Base-by-base conservation (phyloP, 495 filamentous ascomycete genomes). In the Terfezia claveryi region DNA sequence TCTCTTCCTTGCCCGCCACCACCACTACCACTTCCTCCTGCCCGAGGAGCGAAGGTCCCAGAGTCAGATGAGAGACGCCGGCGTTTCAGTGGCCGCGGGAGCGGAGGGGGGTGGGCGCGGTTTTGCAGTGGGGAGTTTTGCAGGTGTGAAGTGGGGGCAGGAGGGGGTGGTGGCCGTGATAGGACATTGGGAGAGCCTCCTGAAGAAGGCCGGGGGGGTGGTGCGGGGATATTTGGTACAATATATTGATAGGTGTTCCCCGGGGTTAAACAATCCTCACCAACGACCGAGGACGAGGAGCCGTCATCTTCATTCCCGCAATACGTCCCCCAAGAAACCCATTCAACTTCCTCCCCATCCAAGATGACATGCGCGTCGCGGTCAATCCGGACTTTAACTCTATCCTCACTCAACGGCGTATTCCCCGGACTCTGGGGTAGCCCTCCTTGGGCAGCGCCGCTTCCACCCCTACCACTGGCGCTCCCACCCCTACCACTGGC, bases 391-490 rank as follows among this genome's bases (percentile, higher is more conserved):
- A 91, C 73, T 59, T 80, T 79, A 11, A 92, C 78, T 7, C 74
- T 68, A 52, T 85, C 80, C 59, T 85, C 81, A 57, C 77, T 80
- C 9, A 86, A 66, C 0, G 81, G 76, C 0, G 80, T 82, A 57
- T 81, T 82, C 0, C 80, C 80, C 0, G 82, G 82, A 23, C 41
- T 46, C 8, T 1, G 41, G 14, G 41, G 41, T 14, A 14, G 12
- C 12, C 41, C 41, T 20, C 41, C 41, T 32, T 32, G 27, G 27
- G 27, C 27, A 20, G 41, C 12, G 4, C 12, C 14, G 3, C 14
- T 14, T 2, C 41, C 41, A 14, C 4, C 41, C 14, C 17, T 9
- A 14, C 41, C 41, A 14, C 41, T 8, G 16, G 10, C 41, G 3
- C 41, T 8, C 2, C 41, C 41, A 9, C 41, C 41, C 17, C 41